Conservation (phyloP, 2,329 filamentous ascomycete genomes). For the Pseudogymnoascus sp. region DNA sequence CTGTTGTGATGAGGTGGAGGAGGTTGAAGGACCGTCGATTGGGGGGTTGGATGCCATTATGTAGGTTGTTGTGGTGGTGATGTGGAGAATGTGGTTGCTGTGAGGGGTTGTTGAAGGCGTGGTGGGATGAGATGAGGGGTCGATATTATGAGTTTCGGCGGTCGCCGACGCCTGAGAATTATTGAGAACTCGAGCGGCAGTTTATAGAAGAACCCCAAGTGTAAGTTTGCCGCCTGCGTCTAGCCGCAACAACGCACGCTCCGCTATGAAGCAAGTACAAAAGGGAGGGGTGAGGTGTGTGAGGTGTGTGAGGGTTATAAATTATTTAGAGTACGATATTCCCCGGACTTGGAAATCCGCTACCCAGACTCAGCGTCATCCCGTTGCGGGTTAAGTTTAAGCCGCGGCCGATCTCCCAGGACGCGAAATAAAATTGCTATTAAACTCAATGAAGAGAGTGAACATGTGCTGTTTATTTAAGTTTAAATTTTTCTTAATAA, state of each 20-base stretch:
- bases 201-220: background rate
- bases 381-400: background rate
- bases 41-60: background rate
- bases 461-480: background rate
- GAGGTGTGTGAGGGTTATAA: background rate
- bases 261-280: background rate
- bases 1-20: background rate
- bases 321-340: background rate
- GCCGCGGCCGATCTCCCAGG: background rate
- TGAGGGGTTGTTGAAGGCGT: too few relatives aligned
- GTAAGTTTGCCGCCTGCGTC: background rate
- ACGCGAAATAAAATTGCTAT: background rate
- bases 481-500: background rate
- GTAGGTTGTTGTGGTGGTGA: too few relatives aligned
- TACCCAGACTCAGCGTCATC: background rate
- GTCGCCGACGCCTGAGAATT: background rate
- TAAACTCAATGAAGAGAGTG: background rate
- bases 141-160: too few relatives aligned
- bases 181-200: background rate
- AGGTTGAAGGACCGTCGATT: background rate
- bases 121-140: too few relatives aligned
- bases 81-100: too few relatives aligned
- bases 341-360: background rate
- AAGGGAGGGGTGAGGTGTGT: background rate
- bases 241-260: background rate